Evolutionary conservation across 2,329 filamentous ascomycete genomes (phyloP).

Genomic region (Xylariaceae sp.): DNA sequence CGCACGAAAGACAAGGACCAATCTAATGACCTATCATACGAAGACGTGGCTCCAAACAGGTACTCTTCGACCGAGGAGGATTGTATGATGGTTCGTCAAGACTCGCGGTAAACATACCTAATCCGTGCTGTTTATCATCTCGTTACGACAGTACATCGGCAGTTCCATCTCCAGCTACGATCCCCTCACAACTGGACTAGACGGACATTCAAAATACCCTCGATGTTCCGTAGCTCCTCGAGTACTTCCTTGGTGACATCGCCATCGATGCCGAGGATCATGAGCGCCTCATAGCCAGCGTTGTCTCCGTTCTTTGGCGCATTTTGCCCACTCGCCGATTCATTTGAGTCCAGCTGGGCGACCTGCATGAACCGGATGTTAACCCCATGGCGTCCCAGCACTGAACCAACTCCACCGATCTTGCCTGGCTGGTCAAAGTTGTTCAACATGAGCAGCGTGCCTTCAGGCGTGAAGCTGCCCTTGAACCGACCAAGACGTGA

Average conservation of each 20-base stretch:
- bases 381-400: slow-evolving; percentile 63
- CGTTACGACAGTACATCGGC: too few relatives aligned
- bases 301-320: slow-evolving; percentile 26
- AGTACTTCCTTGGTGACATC: slow-evolving; percentile 54
- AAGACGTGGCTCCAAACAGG: too few relatives aligned
- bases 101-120: too few relatives aligned
- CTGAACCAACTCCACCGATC: slow-evolving; percentile 71
- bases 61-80: too few relatives aligned
- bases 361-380: slow-evolving; percentile 73
- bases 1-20: too few relatives aligned
- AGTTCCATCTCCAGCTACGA: too few relatives aligned
- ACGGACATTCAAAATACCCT: slow-evolving; percentile 53
- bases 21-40: too few relatives aligned
- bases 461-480: slow-evolving; percentile 67
- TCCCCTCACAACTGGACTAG: slow-evolving; percentile 39
- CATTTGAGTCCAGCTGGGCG: slow-evolving; percentile 15
- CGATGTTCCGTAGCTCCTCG: slow-evolving; percentile 42
- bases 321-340: neutral
- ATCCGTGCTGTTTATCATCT: too few relatives aligned
- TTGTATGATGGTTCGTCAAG: too few relatives aligned
- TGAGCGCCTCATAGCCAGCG: slow-evolving; percentile 62
- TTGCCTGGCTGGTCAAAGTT: slow-evolving; percentile 80
- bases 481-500: slow-evolving; percentile 68
- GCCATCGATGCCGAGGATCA: slow-evolving; percentile 72
- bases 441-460: slow-evolving; percentile 69